Conservation (phyloP, 306 rosid genomes). For the Adenanthera pavonina region DNA sequence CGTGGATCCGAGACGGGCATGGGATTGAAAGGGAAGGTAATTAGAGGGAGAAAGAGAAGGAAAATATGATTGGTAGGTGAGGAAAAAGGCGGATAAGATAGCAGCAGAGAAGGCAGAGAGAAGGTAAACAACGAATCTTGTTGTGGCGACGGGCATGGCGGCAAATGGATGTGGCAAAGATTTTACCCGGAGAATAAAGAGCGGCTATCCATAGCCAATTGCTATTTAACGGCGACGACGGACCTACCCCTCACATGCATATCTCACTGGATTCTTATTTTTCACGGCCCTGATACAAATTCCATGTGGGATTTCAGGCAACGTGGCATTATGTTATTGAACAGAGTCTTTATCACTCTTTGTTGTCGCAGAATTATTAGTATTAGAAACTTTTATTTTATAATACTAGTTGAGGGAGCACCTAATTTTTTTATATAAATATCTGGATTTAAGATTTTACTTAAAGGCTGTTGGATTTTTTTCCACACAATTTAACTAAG, state of each 20-base stretch:
- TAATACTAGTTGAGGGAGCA: too few relatives aligned
- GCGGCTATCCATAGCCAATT: neutral
- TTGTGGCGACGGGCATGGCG: conserved; percentile 50
- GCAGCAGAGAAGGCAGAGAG: conserved; percentile 60
- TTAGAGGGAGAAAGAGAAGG: conserved; percentile 28
- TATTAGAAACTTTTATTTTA: too few relatives aligned
- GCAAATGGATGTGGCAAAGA: conserved; percentile 19
- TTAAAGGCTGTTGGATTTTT: too few relatives aligned
- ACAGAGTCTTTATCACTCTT: too few relatives aligned
- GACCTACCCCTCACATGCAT: neutral
- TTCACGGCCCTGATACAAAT: neutral
- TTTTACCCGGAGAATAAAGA: neutral
- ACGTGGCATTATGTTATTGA: neutral
- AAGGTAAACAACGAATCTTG: conserved; percentile 61
- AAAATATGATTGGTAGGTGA: conserved; percentile 22
- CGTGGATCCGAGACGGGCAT: conserved; percentile 28
- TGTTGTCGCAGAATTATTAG: too few relatives aligned
- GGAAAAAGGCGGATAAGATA: conserved; percentile 52
- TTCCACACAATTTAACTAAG: too few relatives aligned
- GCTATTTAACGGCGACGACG: neutral
- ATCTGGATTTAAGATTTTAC: too few relatives aligned
- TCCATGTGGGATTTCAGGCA: neutral
- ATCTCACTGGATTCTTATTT: neutral
- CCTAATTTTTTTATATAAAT: too few relatives aligned
- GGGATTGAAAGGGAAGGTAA: conserved; percentile 26